A percentile compares a stretch with the other conserved stretches of the same genome.
These are phyloP conservation scores for Aspergillus baeticus DNA, from an alignment of 495 filamentous ascomycete genomes.

Conservation along the genomic window DNA sequence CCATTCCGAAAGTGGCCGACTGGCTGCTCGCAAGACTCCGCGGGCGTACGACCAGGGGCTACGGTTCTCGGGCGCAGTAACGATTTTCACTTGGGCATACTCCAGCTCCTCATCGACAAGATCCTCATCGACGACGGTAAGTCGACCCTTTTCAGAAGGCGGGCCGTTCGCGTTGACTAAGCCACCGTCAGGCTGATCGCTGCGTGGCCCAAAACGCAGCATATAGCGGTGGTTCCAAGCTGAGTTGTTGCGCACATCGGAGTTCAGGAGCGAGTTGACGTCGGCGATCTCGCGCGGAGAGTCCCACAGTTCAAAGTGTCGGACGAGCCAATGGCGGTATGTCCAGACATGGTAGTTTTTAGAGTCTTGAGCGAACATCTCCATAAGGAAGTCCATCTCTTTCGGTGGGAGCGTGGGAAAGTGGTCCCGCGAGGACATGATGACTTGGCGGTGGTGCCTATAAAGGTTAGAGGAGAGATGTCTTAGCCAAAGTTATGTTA, in stretches of 20 bases:
- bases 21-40: conserved; percentile 67
- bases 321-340: conserved; percentile 90
- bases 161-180: conserved; percentile 44
- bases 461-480: conserved; percentile 11
- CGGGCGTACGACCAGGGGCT: conserved; percentile 89
- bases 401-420: conserved; percentile 55
- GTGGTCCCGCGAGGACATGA: conserved; percentile 59
- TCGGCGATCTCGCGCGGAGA: conserved; percentile 62
- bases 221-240: conserved; percentile 98
- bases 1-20: conserved; percentile 53
- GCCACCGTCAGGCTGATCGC: conserved; percentile 32
- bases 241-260: conserved; percentile 90
- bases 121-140: conserved; percentile 51
- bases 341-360: conserved; percentile 99
- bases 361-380: conserved; percentile 80
- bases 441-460: conserved; percentile 86
- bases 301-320: conserved; percentile 74
- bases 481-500: neutral
- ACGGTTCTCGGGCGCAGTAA: conserved; percentile 85
- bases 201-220: conserved; percentile 69
- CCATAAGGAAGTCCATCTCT: conserved; percentile 72
- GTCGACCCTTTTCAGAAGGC: conserved; percentile 40
- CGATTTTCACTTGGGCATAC: conserved; percentile 68
- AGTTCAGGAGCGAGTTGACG: conserved; percentile 64
- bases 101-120: conserved; percentile 72